phyloP scores from a whole-genome alignment of 2,329 filamentous ascomycete species.

The Hypoxylon sp. region DNA sequence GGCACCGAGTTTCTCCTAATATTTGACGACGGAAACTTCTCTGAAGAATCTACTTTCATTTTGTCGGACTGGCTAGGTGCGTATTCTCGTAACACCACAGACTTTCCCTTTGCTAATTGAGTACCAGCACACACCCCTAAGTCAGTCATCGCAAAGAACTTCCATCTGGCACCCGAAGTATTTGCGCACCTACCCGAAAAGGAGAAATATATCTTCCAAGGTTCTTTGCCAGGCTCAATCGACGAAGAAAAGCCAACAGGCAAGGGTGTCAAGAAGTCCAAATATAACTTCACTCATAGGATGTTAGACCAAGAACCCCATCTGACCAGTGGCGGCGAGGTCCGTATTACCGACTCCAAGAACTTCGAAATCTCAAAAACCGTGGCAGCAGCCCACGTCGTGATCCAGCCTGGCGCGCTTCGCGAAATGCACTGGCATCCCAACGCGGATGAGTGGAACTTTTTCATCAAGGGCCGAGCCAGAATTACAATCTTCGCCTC shows the following conservation, averaged over 20 bases:
- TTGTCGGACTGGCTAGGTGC: conserved; percentile 75
- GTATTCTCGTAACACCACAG: conserved; percentile 35
- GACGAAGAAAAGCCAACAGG: conserved; percentile 70
- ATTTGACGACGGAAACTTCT: conserved; percentile 55
- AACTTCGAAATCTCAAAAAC: conserved; percentile 80
- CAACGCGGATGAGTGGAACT: conserved; percentile 81
- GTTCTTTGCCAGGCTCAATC: conserved; percentile 69
- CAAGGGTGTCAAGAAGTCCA: conserved; percentile 70
- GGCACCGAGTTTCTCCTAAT: conserved; percentile 72
- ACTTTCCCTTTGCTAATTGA: conserved; percentile 23
- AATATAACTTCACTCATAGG: conserved; percentile 73
- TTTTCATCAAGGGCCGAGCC: conserved; percentile 76
- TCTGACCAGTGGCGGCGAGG: conserved; percentile 72
- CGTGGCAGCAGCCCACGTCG: conserved; percentile 75
- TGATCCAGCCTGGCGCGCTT: conserved; percentile 75
- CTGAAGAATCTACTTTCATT: conserved; percentile 73
- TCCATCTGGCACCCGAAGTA: conserved; percentile 74
- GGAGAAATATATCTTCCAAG: conserved; percentile 82
- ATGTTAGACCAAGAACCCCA: conserved; percentile 75
- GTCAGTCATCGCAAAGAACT: conserved; percentile 77
- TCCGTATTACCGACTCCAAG: conserved; percentile 78
- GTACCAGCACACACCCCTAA: conserved; percentile 72
- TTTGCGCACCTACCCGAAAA: conserved; percentile 72
- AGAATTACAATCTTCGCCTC: conserved; percentile 79
- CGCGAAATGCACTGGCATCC: conserved; percentile 88